phyloP scores from a whole-genome alignment of 106 monocot species.

The Dendrobium chrysotoxum region DNA sequence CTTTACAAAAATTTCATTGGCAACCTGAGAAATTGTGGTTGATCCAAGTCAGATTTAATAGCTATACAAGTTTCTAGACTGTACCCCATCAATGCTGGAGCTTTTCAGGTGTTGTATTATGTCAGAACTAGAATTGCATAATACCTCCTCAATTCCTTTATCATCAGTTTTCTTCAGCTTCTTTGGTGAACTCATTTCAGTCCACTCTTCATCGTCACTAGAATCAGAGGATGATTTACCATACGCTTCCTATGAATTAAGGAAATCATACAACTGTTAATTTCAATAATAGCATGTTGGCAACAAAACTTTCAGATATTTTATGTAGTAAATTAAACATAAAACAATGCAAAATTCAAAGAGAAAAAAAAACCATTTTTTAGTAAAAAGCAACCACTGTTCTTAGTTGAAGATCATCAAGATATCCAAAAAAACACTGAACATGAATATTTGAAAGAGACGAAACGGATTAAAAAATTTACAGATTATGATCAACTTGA shows the following conservation, averaged over 20 bases:
- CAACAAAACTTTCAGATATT: background rate
- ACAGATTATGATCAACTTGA: background rate
- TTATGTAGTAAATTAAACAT: conserved; percentile 1
- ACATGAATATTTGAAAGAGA: background rate
- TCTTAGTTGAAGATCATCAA: background rate
- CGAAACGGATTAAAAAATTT: background rate
- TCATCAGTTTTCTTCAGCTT: conserved; percentile 22
- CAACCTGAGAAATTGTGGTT: conserved; percentile 2
- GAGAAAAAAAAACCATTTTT: background rate
- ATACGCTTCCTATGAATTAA: conserved; percentile 55
- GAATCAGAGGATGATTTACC: conserved; percentile 56
- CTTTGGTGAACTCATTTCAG: conserved; percentile 20
- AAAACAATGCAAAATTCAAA: background rate
- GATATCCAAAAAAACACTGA: background rate
- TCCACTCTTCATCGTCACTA: conserved; percentile 77
- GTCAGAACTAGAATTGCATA: conserved; percentile 8
- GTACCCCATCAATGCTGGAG: conserved; percentile 8
- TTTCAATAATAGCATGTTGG: background rate
- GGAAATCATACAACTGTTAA: conserved; percentile 5
- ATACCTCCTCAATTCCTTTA: background rate
- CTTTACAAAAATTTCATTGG: background rate
- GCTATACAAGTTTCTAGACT: background rate
- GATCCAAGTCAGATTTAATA: background rate
- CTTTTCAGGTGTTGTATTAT: background rate
- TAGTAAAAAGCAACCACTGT: background rate